Evolutionary conservation across 2,329 filamentous ascomycete species (phyloP), one percentile per base, ranked within the genome.

Genomic region (Bimuria novae-zelandiae): DNA sequence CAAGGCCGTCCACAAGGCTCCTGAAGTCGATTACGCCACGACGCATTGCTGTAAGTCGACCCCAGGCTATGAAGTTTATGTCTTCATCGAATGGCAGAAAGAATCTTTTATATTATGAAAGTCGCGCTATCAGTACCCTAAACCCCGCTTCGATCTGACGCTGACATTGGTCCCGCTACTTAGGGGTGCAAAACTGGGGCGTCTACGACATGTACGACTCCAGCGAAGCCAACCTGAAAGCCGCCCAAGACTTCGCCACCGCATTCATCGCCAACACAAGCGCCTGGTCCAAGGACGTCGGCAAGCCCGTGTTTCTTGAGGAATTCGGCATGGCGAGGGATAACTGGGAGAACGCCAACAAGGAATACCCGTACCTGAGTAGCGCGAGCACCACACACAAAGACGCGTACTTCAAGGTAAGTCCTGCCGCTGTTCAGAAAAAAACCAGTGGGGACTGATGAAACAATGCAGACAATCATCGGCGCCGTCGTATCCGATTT

Each of bases 301-400:
- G 65, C 0, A 75, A 75, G 49, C 73, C 73, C 0, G 57, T 76
- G 1, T 72, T 73, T 40, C 57, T 76, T 3, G 72, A 76, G 44
- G 73, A 76, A 37, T 75, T 76, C 37, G 73, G 73, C 8, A 75
- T 75, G 71, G 72, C 73, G 2, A 58, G 73, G 11, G 67, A 76
- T 50, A 76, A 76, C 29, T 76, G 73, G 73, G 62, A 71, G 60
- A 75, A 75, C 48, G 57, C 56, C 32, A 59, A 63, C 3, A 68
- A 67, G 21, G 70, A 73, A 37, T 76, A 75, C 51, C 62, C 65
- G 2, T 76, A 76, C 37, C 54, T 74, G 10, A 71, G 68, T 37
- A 65, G 59, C 21, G 72, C 73, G 1, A 57, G 56, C 0, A 75
- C 72, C 1, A 64, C 64, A 11, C 67, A 76, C 52, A 76, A 74